Evolutionary conservation across 805 yeast genomes (phyloP).

Genomic region (Saccharomyces jurei): DNA sequence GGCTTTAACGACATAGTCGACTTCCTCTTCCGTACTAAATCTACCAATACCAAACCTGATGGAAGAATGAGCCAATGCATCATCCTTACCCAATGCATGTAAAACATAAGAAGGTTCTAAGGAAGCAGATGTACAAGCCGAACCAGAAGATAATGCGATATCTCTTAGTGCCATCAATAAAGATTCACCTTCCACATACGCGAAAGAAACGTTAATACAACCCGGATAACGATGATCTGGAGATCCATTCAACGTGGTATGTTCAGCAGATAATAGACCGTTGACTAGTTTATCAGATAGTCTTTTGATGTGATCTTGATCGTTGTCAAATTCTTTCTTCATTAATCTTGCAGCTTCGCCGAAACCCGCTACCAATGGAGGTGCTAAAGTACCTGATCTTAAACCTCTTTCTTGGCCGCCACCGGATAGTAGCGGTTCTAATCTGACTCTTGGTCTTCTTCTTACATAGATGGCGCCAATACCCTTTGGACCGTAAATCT

Average conservation of each 20-base stretch:
- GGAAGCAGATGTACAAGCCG: conserved; percentile 98
- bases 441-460: conserved; percentile 96
- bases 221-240: conserved; percentile 70
- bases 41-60: conserved; percentile 96
- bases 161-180: conserved; percentile 95
- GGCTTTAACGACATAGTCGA: conserved; percentile 87
- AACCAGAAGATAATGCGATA: conserved; percentile 91
- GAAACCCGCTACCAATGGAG: conserved; percentile 91
- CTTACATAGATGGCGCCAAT: conserved; percentile 92
- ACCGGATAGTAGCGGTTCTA: conserved; percentile 90
- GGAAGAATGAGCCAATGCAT: conserved; percentile 96
- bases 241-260: conserved; percentile 87
- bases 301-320: conserved; percentile 56
- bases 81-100: conserved; percentile 96
- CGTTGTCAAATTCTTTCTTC: conserved; percentile 63
- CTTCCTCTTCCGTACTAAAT: conserved; percentile 92
- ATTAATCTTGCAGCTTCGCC: conserved; percentile 95
- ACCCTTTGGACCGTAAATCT: conserved; percentile 97
- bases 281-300: conserved; percentile 66
- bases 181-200: conserved; percentile 97
- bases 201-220: conserved; percentile 93
- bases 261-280: conserved; percentile 73
- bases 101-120: conserved; percentile 94
- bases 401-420: conserved; percentile 99
- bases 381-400: conserved; percentile 93